Base-by-base conservation (phyloP, 768 basidiomycete genomes). In the Antrodiella citrinella region DNA sequence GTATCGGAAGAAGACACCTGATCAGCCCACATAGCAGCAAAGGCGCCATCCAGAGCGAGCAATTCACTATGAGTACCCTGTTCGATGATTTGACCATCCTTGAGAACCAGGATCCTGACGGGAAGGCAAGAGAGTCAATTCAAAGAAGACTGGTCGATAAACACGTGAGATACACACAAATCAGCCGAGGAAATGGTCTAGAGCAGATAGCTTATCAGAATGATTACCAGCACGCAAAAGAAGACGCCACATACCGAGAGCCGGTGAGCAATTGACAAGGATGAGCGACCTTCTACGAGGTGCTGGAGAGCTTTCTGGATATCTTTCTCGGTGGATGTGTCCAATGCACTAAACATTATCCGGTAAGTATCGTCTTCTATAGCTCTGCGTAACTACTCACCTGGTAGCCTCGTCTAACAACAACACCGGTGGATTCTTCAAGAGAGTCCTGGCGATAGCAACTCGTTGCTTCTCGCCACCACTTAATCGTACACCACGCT, bases 391-490 rank as follows among this genome's bases (percentile, higher is more conserved):
- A 26, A 19, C 51, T 40, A 51, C 63, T 21, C 53, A 79, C 82
- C 81, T 85, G 0, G 83, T 86, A 12, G 84, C 85, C 66, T 86
- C 85, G 59, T 85, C 82, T 59, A 91, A 65, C n/a, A 91, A 71
- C 35, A 92, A 63, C 49, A 92, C 82, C 2, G 83, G 83, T 18
- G 91, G 89, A 55, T 91, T 82, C 72, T 93, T 93, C 46, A 95
- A 65, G 41, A 94, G 72, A 4, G 90, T 92, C 49, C 91, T 70
- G 0, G 91, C 91, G 61, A 95, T 89, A 4, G 90, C 85, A 1
- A 92, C 87, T 18, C 91, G 75, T 64, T 93, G 90, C 68, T 91
- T 91, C 71, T 94, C 91, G 9, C 92, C 92, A 3, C 91, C 92
- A 52, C 81, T 84, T 26, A 94, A 67, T 39, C 91, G 69, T 15